phyloP scores from a whole-genome alignment of 1,139 yeast species.

The Yamadazyma friedrichii region DNA sequence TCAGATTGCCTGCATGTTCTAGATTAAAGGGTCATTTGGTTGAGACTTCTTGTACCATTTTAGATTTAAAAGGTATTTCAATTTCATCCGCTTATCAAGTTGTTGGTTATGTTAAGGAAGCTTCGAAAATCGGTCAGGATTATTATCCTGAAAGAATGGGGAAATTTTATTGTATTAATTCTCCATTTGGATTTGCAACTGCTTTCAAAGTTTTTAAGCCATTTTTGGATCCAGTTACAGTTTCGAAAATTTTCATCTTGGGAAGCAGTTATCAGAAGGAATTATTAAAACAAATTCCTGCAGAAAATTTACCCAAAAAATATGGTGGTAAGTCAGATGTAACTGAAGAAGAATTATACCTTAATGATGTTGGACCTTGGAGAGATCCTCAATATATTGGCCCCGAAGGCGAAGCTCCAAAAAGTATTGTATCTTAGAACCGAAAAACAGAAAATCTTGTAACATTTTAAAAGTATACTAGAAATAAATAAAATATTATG shows the following conservation, averaged over 20 bases:
- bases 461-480: too few relatives aligned
- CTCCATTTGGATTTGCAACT: constrained; percentile 96
- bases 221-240: constrained; percentile 97
- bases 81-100: constrained; percentile 82
- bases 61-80: constrained; percentile 94
- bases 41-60: constrained; percentile 94
- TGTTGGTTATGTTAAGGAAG: constrained; percentile 84
- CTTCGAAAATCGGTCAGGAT: constrained; percentile 92
- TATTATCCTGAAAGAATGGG: constrained; percentile 99
- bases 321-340: constrained; percentile 82
- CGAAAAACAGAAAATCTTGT: neutral
- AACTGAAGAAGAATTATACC: constrained; percentile 74
- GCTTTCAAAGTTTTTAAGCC: constrained; percentile 91
- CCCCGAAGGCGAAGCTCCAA: constrained; percentile 85
- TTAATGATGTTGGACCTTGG: constrained; percentile 97
- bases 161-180: constrained; percentile 89
- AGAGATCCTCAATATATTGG: constrained; percentile 83
- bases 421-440: constrained; percentile 28
- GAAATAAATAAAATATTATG: neutral
- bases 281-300: constrained; percentile 86
- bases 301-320: constrained; percentile 85
- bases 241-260: constrained; percentile 86
- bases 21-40: constrained; percentile 75
- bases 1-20: constrained; percentile 92
- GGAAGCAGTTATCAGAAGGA: constrained; percentile 79